Conservation (phyloP, 805 yeast genomes). For the Priceomyces fermenticarens region DNA sequence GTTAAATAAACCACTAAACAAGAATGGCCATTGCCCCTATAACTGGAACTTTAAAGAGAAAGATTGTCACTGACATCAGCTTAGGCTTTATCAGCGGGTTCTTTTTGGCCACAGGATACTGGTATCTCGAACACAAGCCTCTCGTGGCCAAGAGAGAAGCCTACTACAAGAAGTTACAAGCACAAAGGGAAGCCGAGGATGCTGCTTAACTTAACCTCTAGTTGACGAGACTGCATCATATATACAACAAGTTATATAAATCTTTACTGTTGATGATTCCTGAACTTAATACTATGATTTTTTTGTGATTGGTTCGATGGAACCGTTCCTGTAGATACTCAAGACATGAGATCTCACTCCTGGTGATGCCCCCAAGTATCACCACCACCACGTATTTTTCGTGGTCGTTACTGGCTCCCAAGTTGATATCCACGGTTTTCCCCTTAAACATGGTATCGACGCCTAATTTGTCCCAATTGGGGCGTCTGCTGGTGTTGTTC, state of each 20-base stretch:
- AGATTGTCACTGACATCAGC: conserved; percentile 73
- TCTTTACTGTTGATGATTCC: conserved; percentile 40
- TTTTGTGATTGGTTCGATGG: conserved; percentile 24
- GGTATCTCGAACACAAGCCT: conserved; percentile 88
- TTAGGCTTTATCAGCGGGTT: conserved; percentile 65
- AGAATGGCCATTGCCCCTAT: conserved; percentile 81
- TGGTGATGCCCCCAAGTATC: conserved; percentile 80
- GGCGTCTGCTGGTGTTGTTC: conserved; percentile 31
- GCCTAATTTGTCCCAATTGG: conserved; percentile 45
- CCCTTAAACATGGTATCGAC: conserved; percentile 42
- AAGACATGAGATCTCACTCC: conserved; percentile 77
- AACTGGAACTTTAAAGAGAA: conserved; percentile 77
- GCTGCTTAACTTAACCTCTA: conserved; percentile 17
- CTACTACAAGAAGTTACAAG: conserved; percentile 76
- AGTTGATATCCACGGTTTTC: conserved; percentile 34
- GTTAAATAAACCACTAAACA: conserved; percentile 4
- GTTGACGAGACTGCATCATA: not conserved
- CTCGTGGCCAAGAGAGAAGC: conserved; percentile 74
- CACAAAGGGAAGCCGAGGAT: conserved; percentile 64
- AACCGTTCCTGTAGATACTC: conserved; percentile 53
- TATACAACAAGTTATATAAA: conserved; percentile 5
- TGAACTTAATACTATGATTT: conserved; percentile 41
- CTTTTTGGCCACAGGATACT: conserved; percentile 58
- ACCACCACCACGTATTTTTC: conserved; percentile 44
- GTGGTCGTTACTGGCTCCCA: conserved; percentile 5